Conservation (phyloP, 2,329 filamentous ascomycete species). For the Elsinoe australis region DNA sequence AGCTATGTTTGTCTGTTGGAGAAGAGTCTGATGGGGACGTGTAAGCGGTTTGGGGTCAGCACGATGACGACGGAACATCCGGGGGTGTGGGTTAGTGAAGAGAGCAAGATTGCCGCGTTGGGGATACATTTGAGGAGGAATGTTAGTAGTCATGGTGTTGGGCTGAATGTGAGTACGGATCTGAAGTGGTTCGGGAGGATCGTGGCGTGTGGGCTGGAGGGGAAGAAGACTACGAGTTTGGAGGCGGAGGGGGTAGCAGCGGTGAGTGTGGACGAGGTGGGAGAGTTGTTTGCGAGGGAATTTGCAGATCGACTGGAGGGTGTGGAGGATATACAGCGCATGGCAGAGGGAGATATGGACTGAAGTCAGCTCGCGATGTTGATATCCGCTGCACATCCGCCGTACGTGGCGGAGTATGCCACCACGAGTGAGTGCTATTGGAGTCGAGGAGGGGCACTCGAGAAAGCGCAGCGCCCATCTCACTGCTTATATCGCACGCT, state of each 20-base stretch:
- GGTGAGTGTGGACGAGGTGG: constrained; percentile 34
- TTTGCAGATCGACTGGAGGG: constrained; percentile 29
- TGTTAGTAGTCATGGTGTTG: constrained; percentile 76
- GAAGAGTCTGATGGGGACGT: constrained; percentile 60
- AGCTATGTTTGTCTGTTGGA: constrained; percentile 75
- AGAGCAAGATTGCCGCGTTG: constrained; percentile 76
- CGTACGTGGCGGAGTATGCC: too few relatives aligned
- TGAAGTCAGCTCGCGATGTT: background rate
- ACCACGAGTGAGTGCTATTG: too few relatives aligned
- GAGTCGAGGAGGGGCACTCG: too few relatives aligned
- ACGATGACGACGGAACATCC: constrained; percentile 65
- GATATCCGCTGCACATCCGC: background rate
- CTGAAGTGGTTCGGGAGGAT: constrained; percentile 62
- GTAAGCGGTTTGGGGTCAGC: constrained; percentile 52
- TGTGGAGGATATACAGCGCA: constrained; percentile 23
- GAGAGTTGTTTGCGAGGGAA: constrained; percentile 35
- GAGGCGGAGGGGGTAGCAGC: constrained; percentile 43
- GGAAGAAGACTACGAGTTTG: constrained; percentile 71
- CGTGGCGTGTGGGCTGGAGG: constrained; percentile 80
- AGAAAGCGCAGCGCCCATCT: too few relatives aligned
- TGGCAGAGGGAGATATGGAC: constrained; percentile 20
- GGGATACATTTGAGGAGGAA: constrained; percentile 86
- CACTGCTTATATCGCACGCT: too few relatives aligned
- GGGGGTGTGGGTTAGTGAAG: constrained; percentile 61
- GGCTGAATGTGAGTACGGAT: constrained; percentile 66